Base-by-base conservation (phyloP, 257 asterid species). In the Paraleonurus japonicus region DNA sequence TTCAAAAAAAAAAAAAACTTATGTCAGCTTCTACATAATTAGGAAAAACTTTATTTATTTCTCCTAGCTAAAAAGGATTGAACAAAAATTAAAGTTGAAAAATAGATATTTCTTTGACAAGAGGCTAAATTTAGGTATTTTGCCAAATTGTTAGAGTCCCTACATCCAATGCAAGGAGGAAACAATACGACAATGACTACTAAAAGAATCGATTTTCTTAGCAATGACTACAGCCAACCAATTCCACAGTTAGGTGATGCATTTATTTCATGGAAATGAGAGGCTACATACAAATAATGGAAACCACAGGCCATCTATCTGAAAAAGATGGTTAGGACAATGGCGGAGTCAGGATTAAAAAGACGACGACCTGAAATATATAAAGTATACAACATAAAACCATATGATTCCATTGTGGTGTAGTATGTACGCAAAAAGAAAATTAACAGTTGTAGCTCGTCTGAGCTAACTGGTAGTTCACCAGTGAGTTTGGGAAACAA, bases 261-360 rank as follows among this genome's bases (percentile, higher is more conserved):
- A 58, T 57, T 57, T 4, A 57, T 58, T 43, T 32, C 47, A 59
- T 43, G 35, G 61, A 60, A 28, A 28, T 28, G 47, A 28, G 66
- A 60, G 45, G 66, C 43, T 60, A 60, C n/a, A 59, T 60, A 60
- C n/a, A 59, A 59, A 28, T 59, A 50, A 50, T 16, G 57, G 17
- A 16, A 17, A 16, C 57, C 57, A 41, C 9, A 41, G 9, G 48
- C 11, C 11, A 41, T 41, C 6, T 32, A n/a, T n/a, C n/a, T n/a
- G n/a, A n/a, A n/a, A n/a, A n/a, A n/a, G n/a, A n/a, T n/a, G n/a
- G n/a, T n/a, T n/a, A n/a, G n/a, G n/a, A n/a, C n/a, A n/a, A n/a
- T n/a, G n/a, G n/a, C n/a, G n/a, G n/a, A n/a, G n/a, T n/a, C n/a
- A n/a, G n/a, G n/a, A n/a, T n/a, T n/a, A n/a, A n/a, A n/a, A n/a